Conservation (phyloP, 768 basidiomycete species). For the Rubroboletus satanas region DNA sequence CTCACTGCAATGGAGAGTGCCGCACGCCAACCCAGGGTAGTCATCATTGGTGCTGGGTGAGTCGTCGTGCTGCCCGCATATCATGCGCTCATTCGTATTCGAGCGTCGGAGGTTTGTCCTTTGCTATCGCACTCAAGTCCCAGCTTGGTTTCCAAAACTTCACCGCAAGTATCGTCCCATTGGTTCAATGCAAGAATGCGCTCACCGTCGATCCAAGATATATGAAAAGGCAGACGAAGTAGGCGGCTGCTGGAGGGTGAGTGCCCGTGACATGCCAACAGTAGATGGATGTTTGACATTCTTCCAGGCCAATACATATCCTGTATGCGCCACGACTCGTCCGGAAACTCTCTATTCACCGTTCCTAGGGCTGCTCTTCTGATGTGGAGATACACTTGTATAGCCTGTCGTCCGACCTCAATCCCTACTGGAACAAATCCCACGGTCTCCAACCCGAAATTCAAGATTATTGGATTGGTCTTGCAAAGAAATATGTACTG, state of each 20-base stretch:
- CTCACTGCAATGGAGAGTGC: not conserved
- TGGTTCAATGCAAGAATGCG: not conserved
- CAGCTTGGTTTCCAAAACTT: slow-evolving; percentile 38
- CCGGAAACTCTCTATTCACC: not conserved
- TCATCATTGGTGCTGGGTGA: slow-evolving; percentile 23
- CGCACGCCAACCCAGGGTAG: slow-evolving; percentile 9
- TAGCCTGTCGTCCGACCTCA: slow-evolving; percentile 46
- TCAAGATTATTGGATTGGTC: slow-evolving; percentile 39
- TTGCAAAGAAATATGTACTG: slow-evolving; percentile 42
- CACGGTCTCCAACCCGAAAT: slow-evolving; percentile 42
- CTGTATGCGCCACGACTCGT: slow-evolving; percentile 9
- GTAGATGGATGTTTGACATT: not conserved
- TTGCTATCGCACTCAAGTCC: slow-evolving; percentile 41
- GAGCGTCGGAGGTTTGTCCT: slow-evolving; percentile 41
- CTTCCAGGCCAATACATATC: slow-evolving; percentile 30
- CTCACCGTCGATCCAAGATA: slow-evolving; percentile 28
- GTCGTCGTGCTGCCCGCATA: not conserved
- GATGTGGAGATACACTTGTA: slow-evolving; percentile 43
- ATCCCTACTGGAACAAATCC: slow-evolving; percentile 41
- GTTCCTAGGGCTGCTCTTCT: slow-evolving; percentile 40
- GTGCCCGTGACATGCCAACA: slow-evolving; percentile 14
- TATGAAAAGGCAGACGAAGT: slow-evolving; percentile 43
- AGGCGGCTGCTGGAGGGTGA: slow-evolving; percentile 52
- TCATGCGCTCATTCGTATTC: not conserved
- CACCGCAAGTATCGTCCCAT: slow-evolving; percentile 28